Base-by-base conservation (phyloP, 495 filamentous ascomycete species). In the Hypoxylon cercidicola region DNA sequence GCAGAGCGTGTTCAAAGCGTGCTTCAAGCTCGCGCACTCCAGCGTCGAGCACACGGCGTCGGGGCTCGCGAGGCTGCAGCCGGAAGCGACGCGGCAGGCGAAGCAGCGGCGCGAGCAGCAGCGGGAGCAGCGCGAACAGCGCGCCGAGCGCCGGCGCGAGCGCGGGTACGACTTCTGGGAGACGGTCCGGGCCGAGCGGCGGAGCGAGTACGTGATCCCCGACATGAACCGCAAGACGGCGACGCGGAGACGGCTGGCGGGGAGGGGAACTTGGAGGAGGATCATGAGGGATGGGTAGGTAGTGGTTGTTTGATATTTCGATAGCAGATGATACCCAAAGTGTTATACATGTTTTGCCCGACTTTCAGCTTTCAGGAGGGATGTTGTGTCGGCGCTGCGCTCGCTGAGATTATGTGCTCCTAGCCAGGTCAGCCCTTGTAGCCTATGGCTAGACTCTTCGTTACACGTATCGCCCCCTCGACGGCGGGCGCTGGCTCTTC, bases 91-190 rank as follows among this genome's bases (percentile, higher is more conserved):
- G 32, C 72, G 68, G 59, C 45, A 70, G 57, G 64, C 57, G 21
- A 71, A 74, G 45, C 44, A 62, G 55, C 49, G 54, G 47, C 64
- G 71, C 19, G 64, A 55, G 34, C 51, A 57, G 30, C 58, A 72
- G 62, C 73, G 59, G 41, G 69, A 72, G 43, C 53, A 69, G 41
- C 59, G 50, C 13, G 46, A 64, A 52, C 51, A 55, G 39, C 66
- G 73, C 20, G 57, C 47, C 51, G 48, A 41, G 43, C 57, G 51
- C 16, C 66, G 47, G 15, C 73, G 74, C 30, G 79, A 82, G 54
- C 60, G 66, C 45, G 72, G 60, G 5, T 80, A 75, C 50, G 80
- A 82, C 45, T 80, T 80, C 37, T 82, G 80, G 80, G 79, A 71
- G 21, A 72, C 66, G 52, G 64, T 80, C 46, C 74, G 74, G 55